Evolutionary conservation across 192 early-diverging fungal species (phyloP), one percentile per base, ranked within the genome.

Genomic region (Coemansia sp.): DNA sequence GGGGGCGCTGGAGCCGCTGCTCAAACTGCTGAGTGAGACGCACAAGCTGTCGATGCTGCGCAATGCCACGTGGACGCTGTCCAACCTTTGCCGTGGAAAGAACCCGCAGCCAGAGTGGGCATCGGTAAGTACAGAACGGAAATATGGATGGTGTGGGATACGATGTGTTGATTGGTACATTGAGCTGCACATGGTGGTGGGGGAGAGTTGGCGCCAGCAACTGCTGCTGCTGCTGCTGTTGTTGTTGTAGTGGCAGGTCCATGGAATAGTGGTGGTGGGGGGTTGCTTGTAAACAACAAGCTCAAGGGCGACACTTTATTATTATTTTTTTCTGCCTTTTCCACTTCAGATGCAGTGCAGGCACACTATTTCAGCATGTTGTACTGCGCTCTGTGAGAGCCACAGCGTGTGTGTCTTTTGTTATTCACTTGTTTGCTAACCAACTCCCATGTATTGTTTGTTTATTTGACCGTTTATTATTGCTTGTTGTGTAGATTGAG

Each of bases 21-120:
- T 98, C 44, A 84, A 76, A 39, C 89, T 99, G 21, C 87, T 99
- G 18, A 92, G 90, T 69, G 94, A 94, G 67, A 83, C 89, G 75
- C 89, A 93, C 86, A 99, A 99, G 84, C 74, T 97, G 37, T 93
- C 95, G 39, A 97, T 99, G 98, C 85, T 98, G 67, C 87, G 96
- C 67, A 99, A 99, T 79, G 96, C 98, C 19, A 97, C 98, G 37
- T 99, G 98, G 98, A 97, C 96, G 11, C 85, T 99, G 32, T 96
- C 94, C 61, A 99, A 99, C 89, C 92, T 99, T 78, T 99, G 98
- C 86, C 89, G 98, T 44, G 96, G 98, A 70, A 98, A 98, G 86
- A 93, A 90, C 76, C 97, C 95, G 45, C 94, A 93, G 73, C 96
- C 98, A 18, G 87, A 91, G 21, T 98, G 96, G 98, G 68, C 69